phyloP scores from a whole-genome alignment of 345 rosid species.

The Acer yangbiense region DNA sequence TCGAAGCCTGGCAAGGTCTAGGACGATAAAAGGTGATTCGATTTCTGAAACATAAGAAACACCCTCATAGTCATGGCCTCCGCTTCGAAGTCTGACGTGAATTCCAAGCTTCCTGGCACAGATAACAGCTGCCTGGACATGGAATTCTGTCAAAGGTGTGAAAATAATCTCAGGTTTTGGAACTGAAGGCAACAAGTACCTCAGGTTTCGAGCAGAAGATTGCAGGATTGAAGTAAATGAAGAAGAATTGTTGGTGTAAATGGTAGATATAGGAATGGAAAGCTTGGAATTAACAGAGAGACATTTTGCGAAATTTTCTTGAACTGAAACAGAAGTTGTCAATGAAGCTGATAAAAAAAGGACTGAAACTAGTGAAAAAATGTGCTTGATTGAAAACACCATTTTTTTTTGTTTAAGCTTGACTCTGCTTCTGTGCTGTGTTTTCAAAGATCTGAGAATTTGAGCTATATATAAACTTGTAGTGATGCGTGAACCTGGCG shows the following conservation, averaged over 20 bases:
- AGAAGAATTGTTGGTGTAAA: neutral
- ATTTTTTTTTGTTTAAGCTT: no score
- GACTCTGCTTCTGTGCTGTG: no score
- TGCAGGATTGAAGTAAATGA: constrained; percentile 1
- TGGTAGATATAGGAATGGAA: neutral
- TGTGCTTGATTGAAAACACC: no score
- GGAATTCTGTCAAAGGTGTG: constrained; percentile 24
- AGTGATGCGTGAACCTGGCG: no score
- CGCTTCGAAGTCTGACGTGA: constrained; percentile 34
- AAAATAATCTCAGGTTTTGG: constrained; percentile 30
- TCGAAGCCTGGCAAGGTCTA: constrained; percentile 36
- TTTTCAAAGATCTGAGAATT: no score
- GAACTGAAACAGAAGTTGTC: no score
- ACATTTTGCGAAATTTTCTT: neutral
- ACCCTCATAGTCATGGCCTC: constrained; percentile 45
- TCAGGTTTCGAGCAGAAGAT: constrained; percentile 18
- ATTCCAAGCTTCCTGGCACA: constrained; percentile 24
- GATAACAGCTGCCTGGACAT: constrained; percentile 31
- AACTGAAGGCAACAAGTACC: constrained; percentile 10
- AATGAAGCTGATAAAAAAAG: no score
- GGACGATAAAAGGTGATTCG: constrained; percentile 32
- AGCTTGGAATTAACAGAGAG: neutral
- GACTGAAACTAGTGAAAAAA: no score
- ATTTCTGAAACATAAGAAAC: constrained; percentile 33
- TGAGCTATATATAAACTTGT: no score